phyloP scores from a whole-genome alignment of 164 flowering plant genomes.

The Magnolia changhungtana region DNA sequence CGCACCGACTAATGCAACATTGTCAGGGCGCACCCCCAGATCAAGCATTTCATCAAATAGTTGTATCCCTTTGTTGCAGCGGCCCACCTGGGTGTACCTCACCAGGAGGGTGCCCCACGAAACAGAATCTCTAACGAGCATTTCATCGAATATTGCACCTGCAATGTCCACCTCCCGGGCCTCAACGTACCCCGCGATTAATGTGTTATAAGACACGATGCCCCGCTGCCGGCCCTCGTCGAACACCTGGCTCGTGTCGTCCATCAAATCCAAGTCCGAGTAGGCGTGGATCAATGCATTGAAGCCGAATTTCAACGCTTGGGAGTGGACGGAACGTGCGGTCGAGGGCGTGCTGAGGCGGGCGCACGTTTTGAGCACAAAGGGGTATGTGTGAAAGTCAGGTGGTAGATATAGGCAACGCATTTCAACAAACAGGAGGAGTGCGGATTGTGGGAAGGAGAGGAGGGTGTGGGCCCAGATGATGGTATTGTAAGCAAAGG shows the following conservation, averaged over 20 bases:
- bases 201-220: conserved; percentile 52
- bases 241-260: conserved; percentile 25
- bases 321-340: conserved; percentile 38
- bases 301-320: conserved; percentile 49
- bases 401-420: too few species aligned
- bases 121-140: conserved; percentile 48
- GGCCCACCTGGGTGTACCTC: conserved; percentile 47
- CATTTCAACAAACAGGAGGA: too few species aligned
- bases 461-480: conserved; percentile 13
- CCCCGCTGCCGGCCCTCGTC: conserved; percentile 35
- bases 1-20: conserved; percentile 40
- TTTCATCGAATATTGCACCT: conserved; percentile 43
- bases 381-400: too few species aligned
- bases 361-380: too few species aligned
- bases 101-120: conserved; percentile 52
- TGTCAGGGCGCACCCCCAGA: conserved; percentile 38
- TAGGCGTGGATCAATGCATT: conserved; percentile 52
- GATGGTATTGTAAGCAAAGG: conserved; percentile 58
- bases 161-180: conserved; percentile 50
- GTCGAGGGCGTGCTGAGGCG: conserved; percentile 7
- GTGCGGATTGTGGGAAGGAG: too few species aligned
- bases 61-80: conserved; percentile 37
- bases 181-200: conserved; percentile 28
- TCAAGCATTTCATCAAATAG: conserved; percentile 47
- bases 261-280: conserved; percentile 4